Percentiles rank a stretch among this genome's conserved stretches.
Evolutionary conservation across 805 yeast species (phyloP).

Genomic region (Ogataea paraovalis): DNA sequence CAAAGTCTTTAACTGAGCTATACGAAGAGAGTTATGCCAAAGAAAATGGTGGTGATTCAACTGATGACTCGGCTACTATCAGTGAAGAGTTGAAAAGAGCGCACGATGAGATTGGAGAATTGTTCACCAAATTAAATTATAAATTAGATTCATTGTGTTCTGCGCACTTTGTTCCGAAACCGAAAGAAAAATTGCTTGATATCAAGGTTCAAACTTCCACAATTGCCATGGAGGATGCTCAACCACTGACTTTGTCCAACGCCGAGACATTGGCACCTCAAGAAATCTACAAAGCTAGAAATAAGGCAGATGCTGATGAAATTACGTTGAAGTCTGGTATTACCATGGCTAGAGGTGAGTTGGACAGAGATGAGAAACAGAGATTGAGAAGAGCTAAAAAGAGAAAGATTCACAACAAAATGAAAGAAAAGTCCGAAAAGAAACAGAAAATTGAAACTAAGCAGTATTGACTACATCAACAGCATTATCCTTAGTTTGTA

Average conservation of each 20-base stretch:
- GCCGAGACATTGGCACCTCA: slow-evolving; percentile 89
- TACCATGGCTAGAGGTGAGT: slow-evolving; percentile 75
- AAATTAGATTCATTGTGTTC: slow-evolving; percentile 86
- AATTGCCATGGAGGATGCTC: slow-evolving; percentile 92
- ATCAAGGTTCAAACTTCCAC: slow-evolving; percentile 81
- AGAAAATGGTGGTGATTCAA: slow-evolving; percentile 30
- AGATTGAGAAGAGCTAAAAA: slow-evolving; percentile 83
- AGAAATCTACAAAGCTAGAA: slow-evolving; percentile 65
- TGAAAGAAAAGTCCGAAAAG: slow-evolving; percentile 28
- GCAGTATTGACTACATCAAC: slow-evolving; percentile 6
- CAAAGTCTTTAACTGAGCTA: slow-evolving; percentile 84
- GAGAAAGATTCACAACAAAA: slow-evolving; percentile 50
- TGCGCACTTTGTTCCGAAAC: slow-evolving; percentile 93
- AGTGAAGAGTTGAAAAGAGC: slow-evolving; percentile 64
- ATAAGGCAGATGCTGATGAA: slow-evolving; percentile 47
- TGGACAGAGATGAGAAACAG: slow-evolving; percentile 80
- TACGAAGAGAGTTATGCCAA: slow-evolving; percentile 75
- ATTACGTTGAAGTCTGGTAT: slow-evolving; percentile 73
- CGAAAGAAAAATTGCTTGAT: slow-evolving; percentile 72
- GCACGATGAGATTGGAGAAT: slow-evolving; percentile 71
- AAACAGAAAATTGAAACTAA: slow-evolving; percentile 23
- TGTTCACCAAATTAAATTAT: slow-evolving; percentile 60
- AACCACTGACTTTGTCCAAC: slow-evolving; percentile 76
- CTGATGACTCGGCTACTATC: slow-evolving; percentile 31
- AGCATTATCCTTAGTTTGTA: neutral